Evolutionary conservation across 441 rosid species (phyloP).

Genomic region (Geranium incanum): DNA sequence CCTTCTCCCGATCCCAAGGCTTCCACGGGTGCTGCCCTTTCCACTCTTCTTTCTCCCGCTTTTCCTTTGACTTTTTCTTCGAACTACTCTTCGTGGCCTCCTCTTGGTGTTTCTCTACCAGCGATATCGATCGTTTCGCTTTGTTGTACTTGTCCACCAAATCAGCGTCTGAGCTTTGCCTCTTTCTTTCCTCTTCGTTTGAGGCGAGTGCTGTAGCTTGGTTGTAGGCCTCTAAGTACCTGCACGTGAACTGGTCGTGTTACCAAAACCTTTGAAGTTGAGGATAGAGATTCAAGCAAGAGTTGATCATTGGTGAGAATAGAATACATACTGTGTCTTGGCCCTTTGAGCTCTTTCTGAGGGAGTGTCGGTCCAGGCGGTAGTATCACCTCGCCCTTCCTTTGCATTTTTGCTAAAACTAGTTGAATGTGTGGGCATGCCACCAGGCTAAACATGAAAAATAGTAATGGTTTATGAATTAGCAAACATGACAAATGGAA

Average conservation of each 20-base stretch:
- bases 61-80: conserved; percentile 56
- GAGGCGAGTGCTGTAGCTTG: conserved; percentile 72
- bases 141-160: conserved; percentile 86
- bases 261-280: not conserved
- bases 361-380: conserved; percentile 81
- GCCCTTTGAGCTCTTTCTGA: conserved; percentile 80
- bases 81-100: conserved; percentile 34
- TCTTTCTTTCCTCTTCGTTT: conserved; percentile 50
- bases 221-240: conserved; percentile 80
- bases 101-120: conserved; percentile 73
- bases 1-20: conserved; percentile 97
- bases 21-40: conserved; percentile 88
- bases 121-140: conserved; percentile 67
- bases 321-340: conserved; percentile 54
- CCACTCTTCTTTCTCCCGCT: conserved; percentile 65
- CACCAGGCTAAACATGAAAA: conserved; percentile 45
- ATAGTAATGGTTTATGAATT: conserved; percentile 8
- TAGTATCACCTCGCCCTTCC: conserved; percentile 87
- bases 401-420: conserved; percentile 53
- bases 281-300: conserved; percentile 7
- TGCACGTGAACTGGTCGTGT: conserved; percentile 23
- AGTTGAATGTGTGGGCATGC: conserved; percentile 64
- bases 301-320: not conserved
- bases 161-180: conserved; percentile 49
- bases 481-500: not conserved